Percentiles rank a stretch among this genome's conserved stretches.
These are phyloP conservation scores for Schwanniomyces pseudopolymorphus DNA, from an alignment of 805 yeast species.

Conservation along the genomic window DNA sequence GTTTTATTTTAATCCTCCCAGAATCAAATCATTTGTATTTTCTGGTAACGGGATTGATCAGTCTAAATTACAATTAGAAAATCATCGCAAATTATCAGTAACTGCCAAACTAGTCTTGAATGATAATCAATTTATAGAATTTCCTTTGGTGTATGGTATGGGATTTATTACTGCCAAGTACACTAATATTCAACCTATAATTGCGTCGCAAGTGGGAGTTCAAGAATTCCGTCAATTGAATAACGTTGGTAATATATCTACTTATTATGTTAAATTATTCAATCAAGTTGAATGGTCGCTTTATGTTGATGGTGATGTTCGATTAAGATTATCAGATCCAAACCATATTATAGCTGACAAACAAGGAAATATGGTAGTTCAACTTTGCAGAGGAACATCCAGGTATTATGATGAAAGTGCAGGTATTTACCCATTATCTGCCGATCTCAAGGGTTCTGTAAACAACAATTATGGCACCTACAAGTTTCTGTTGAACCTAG, in stretches of 20 bases:
- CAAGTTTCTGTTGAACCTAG: constrained; percentile 24
- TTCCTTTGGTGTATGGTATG: constrained; percentile 75
- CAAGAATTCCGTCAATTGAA: constrained; percentile 44
- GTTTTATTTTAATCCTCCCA: constrained; percentile 66
- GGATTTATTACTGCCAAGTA: constrained; percentile 73
- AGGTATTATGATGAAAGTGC: constrained; percentile 30
- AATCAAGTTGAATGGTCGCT: constrained; percentile 67
- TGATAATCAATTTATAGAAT: constrained; percentile 26
- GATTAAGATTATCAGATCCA: constrained; percentile 31
- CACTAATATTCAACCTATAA: constrained; percentile 48
- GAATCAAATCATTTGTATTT: constrained; percentile 58
- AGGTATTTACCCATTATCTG: constrained; percentile 28
- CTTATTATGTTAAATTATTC: constrained; percentile 53
- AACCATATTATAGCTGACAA: constrained; percentile 43
- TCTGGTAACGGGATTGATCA: constrained; percentile 28
- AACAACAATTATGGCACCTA: constrained; percentile 25
- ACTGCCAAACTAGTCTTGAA: constrained; percentile 16
- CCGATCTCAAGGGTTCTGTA: constrained; percentile 15
- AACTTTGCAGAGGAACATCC: constrained; percentile 53
- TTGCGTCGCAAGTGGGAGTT: constrained; percentile 67
- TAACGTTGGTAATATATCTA: constrained; percentile 39
- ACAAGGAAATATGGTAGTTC: constrained; percentile 50
- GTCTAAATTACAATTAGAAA: constrained; percentile 18
- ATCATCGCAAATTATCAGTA: constrained; percentile 33
- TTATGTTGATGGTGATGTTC: constrained; percentile 45